These are phyloP conservation scores for Lasiosphaeriaceae sp. DNA, from an alignment of 495 filamentous ascomycete species.

Conservation along the genomic window DNA sequence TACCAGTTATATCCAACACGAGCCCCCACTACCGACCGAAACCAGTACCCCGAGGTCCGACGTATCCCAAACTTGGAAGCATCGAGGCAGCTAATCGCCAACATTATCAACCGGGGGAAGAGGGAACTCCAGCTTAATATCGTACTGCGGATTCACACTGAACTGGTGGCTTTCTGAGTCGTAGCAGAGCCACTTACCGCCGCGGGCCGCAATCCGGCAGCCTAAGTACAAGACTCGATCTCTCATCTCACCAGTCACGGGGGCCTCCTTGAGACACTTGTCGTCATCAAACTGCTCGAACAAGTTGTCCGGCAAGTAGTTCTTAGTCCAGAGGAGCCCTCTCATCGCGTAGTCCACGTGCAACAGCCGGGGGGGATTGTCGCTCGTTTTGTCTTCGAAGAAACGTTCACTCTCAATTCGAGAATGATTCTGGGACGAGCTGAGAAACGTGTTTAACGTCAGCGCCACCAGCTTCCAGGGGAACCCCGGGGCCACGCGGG, in stretches of 20 bases:
- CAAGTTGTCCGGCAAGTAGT: conserved; percentile 66
- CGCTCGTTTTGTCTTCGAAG: conserved; percentile 48
- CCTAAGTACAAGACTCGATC: conserved; percentile 76
- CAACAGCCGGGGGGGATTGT: conserved; percentile 54
- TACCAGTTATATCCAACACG: too few species aligned
- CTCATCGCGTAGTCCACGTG: conserved; percentile 82
- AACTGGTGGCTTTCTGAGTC: conserved; percentile 29
- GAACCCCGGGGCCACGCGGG: conserved; percentile 38
- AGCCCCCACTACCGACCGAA: too few species aligned
- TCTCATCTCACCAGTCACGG: conserved; percentile 60
- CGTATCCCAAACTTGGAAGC: too few species aligned
- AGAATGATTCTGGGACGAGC: conserved; percentile 36
- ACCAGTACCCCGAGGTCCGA: too few species aligned
- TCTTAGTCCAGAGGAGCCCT: conserved; percentile 67
- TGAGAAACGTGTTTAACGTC: conserved; percentile 62
- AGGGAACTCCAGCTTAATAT: conserved; percentile 26
- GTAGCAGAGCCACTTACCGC: conserved; percentile 34
- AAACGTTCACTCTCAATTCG: conserved; percentile 52
- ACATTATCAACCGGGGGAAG: too few species aligned
- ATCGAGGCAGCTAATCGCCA: too few species aligned
- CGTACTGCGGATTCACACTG: conserved; percentile 23
- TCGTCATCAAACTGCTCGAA: conserved; percentile 77
- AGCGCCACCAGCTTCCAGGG: conserved; percentile 63
- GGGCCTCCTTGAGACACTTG: conserved; percentile 65
- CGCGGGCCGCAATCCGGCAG: conserved; percentile 46